phyloP scores from a whole-genome alignment of 2,329 filamentous ascomycete genomes.

The Calonectria honghensis region DNA sequence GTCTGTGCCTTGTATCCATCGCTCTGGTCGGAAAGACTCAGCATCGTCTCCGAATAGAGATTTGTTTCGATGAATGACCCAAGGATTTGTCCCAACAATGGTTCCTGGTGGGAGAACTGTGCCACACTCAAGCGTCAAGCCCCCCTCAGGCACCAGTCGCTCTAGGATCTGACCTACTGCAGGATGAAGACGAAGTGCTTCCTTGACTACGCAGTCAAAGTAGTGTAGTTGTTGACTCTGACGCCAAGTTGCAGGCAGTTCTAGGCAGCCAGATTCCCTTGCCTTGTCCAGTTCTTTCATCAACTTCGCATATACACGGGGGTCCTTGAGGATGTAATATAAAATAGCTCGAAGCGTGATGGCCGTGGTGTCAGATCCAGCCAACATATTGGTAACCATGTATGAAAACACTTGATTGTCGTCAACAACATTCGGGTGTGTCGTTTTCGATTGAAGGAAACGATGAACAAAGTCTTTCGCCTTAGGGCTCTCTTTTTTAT shows the following conservation, averaged over 20 bases:
- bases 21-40: conserved; percentile 5
- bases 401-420: conserved; percentile 48
- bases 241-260: conserved; percentile 8
- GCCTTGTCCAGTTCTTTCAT: conserved; percentile 42
- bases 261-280: not conserved
- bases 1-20: not conserved
- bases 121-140: conserved; percentile 22
- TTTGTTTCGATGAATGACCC: conserved; percentile 27
- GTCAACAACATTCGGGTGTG: conserved; percentile 43
- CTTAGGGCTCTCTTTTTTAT: not conserved
- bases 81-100: conserved; percentile 21
- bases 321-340: conserved; percentile 44
- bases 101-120: conserved; percentile 13
- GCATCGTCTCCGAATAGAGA: conserved; percentile 6
- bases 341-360: conserved; percentile 46
- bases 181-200: conserved; percentile 34
- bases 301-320: conserved; percentile 36
- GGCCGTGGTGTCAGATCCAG: conserved; percentile 47
- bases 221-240: conserved; percentile 27
- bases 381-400: conserved; percentile 49
- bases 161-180: conserved; percentile 31
- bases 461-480: conserved; percentile 38
- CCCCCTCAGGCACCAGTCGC: conserved; percentile 20
- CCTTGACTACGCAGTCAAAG: conserved; percentile 36
- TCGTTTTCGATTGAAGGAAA: conserved; percentile 47